phyloP scores from a whole-genome alignment of 768 basidiomycete genomes.

The Podaxis carcinomalis region DNA sequence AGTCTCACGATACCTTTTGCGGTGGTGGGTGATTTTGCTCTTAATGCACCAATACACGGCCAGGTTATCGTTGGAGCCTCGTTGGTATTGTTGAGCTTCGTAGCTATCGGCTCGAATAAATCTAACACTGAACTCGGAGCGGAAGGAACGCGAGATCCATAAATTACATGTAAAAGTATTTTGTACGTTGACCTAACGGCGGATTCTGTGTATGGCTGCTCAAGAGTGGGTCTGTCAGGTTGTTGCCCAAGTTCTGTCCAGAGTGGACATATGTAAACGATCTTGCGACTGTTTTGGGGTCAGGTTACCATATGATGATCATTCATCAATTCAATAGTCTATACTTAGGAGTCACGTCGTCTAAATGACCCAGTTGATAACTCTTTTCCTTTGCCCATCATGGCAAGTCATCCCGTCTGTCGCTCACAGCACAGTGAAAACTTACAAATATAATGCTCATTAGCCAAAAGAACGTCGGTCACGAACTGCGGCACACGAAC shows the following conservation, averaged over 20 bases:
- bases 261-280: too few species aligned
- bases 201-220: too few species aligned
- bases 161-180: neutral
- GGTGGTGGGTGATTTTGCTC: conserved; percentile 67
- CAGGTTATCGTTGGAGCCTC: conserved; percentile 71
- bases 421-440: neutral
- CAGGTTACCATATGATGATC: too few species aligned
- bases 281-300: too few species aligned
- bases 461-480: conserved; percentile 39
- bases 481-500: conserved; percentile 43
- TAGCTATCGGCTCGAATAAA: conserved; percentile 27
- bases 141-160: neutral
- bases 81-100: conserved; percentile 74
- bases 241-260: too few species aligned
- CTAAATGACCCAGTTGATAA: neutral
- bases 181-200: neutral
- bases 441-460: neutral
- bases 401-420: conserved; percentile 18
- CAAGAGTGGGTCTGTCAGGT: too few species aligned
- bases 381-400: conserved; percentile 5
- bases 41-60: conserved; percentile 25
- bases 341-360: too few species aligned
- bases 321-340: too few species aligned
- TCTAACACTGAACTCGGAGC: neutral
- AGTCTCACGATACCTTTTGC: conserved; percentile 93